Base-by-base conservation (phyloP, 495 filamentous ascomycete genomes). In the Xanthoparmelia taractica region DNA sequence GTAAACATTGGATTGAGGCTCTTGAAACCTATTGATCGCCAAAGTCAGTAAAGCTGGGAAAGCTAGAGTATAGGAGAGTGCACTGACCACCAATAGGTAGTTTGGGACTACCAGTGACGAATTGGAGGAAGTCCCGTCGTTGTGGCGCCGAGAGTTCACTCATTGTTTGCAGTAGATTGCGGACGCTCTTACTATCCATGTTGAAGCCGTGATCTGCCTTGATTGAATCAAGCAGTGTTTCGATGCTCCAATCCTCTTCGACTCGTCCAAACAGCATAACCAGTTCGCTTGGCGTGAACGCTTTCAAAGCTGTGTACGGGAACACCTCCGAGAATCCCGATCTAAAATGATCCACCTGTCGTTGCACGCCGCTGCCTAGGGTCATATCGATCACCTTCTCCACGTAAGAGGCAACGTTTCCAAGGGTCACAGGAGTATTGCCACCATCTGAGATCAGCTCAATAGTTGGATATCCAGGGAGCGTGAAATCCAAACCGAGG, bases 121-220 rank as follows among this genome's bases (percentile, higher is more conserved):
- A 99, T 74, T 99, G 95, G 57, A 99, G 79, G 76, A 99, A 99
- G 69, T 97, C 91, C 34, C 95, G 88, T 57, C 92, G 89, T 73
- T 96, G 84, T 40, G 84, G 73, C 12, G 81, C 72, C 12, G 78
- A 79, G 29, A 97, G 73, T 74, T 96, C 92, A 71, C 92, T 96
- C 95, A 99, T 97, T 23, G 86, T 86, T 70, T 97, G 92, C 5
- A 99, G 82, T 66, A 99, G 71, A 69, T 99, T 97, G 47, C 85
- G 90, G 40, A 99, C 94, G 64, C 91, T 96, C 79, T 87, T 91
- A 80, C 95, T 97, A 68, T 99, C 95, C 86, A 99, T 94, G 67
- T 97, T 97, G 79, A 91, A 99, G 6, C 95, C 95, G 72, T 99
- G 95, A 70, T 99, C 95, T n/a, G 95, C 95, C 78, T 97, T 99